Base-by-base conservation (phyloP, 106 monocot genomes). In the Acorus calamus region DNA sequence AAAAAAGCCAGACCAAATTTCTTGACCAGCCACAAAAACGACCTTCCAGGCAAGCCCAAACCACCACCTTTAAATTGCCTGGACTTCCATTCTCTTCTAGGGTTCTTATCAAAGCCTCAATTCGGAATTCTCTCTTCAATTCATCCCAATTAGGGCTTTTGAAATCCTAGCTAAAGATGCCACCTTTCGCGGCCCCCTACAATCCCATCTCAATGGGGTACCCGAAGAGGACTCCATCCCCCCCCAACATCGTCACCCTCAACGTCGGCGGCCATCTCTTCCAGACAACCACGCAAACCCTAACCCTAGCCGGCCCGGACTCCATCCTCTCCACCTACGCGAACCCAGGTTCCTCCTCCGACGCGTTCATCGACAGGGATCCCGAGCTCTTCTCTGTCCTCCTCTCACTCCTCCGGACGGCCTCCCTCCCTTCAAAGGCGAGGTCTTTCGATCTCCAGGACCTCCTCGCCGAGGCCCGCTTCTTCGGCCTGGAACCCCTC, bases 211-310 rank as follows among this genome's bases (percentile, higher is more conserved):
- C 59, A 7, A 28, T 28, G 1, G 13, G 5, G 8, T 12, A 4
- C 13, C 4, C 56, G 10, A n/a, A 14, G 14, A 56, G 44, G 28
- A 28, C 28, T 28, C 28, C 28, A 28, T 28, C 28, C 28, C 28
- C 28, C 28, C 41, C 13, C 60, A 46, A 58, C 50, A 50, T 79
- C 71, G 66, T 81, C 41, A 77, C 88, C 57, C 65, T 93, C 61
- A 93, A 93, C 77, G 78, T 93, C 66, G 88, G 89, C 76, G 89
- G 93, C 50, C 56, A 77, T 50, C 50, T 93, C 63, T 88, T 93
- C 79, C 86, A 93, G 67, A 93, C 89, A 52, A 83, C 86, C 47
- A 48, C 55, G 11, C 71, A 76, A 49, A 93, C 89, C 53, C 86
- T 89, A 42, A 49, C 84, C 53, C 58, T 63, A 48, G 76, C 84